Base-by-base conservation (phyloP, 2,329 filamentous ascomycete genomes). In the Fusarium transvaalense region DNA sequence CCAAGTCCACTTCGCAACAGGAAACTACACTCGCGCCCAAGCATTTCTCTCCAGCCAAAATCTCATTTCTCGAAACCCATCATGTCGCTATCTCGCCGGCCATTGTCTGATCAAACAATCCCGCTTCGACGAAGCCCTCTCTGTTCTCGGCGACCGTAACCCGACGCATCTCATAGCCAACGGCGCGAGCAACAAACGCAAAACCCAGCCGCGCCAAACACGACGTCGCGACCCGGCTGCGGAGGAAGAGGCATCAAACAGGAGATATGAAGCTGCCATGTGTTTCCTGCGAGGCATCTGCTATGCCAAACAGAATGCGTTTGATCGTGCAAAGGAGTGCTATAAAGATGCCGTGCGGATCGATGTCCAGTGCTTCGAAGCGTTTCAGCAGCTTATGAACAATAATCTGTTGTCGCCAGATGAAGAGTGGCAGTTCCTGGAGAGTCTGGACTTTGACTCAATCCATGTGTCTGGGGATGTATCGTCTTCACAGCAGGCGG, bases 301-400 rank as follows among this genome's bases (percentile, higher is more conserved):
- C 83, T 97, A 94, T 77, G 94, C 96, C 9, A 97, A 97, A 80
- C 93, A 97, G 78, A 99, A 98, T 79, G 92, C 95, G 27, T 98
- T 98, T 74, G 96, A 99, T 78, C 90, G 94, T 34, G 96, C 96
- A 53, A 97, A 97, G 78, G 94, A 98, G 75, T 98, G 96, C 82
- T 99, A 98, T 85, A 98, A 97, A 82, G 93, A 97, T 74, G 96
- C 96, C 3, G 94, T 98, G 45, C 89, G 92, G 65, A 97, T 99
- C 75, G 96, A 99, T 76, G 94, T 98, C 5, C 94, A 97, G 78
- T 99, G 96, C 80, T 98, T 97, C 76, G 96, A 99, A 80, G 96
- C 96, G 1, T 98, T 99, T 76, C 94, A 97, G 74, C 94, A 98
- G 82, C 87, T 99, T 56, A 97, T 98, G 90, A 93, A 94, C 81